Conservation (phyloP, 129 eudicot genomes). For the Lonicera japonica region DNA sequence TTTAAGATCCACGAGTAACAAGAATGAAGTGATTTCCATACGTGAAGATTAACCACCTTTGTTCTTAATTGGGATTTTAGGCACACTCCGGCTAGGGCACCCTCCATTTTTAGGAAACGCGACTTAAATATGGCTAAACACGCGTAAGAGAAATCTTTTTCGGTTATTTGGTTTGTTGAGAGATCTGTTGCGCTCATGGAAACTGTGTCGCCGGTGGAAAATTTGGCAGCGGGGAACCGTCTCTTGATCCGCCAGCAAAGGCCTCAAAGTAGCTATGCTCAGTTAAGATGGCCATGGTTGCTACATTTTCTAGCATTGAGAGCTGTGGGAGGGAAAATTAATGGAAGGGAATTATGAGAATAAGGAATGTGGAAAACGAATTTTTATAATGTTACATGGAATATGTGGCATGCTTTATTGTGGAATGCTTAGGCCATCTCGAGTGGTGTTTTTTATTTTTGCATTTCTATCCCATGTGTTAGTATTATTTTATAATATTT, state of each 20-base stretch:
- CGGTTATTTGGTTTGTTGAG: not conserved
- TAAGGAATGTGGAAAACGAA: too few species aligned
- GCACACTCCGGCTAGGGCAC: slow-evolving; percentile 43
- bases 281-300: slow-evolving; percentile 45
- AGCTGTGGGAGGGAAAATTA: slow-evolving; percentile 25
- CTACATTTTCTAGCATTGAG: slow-evolving; percentile 31
- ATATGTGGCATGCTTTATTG: too few species aligned
- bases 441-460: too few species aligned
- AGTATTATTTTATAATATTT: too few species aligned
- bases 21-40: slow-evolving; percentile 51
- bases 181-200: slow-evolving; percentile 31
- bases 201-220: slow-evolving; percentile 61
- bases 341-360: not conserved
- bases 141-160: slow-evolving; percentile 30
- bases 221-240: slow-evolving; percentile 52
- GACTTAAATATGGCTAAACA: slow-evolving; percentile 48
- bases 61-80: slow-evolving; percentile 23
- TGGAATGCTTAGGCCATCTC: too few species aligned
- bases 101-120: slow-evolving; percentile 46
- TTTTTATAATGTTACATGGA: too few species aligned
- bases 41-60: slow-evolving; percentile 23
- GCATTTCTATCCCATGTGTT: too few species aligned
- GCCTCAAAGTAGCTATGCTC: slow-evolving; percentile 51
- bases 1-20: slow-evolving; percentile 44
- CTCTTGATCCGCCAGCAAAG: slow-evolving; percentile 55